Conservation (phyloP, 2,329 filamentous ascomycete genomes). For the Alternaria gansuensis region DNA sequence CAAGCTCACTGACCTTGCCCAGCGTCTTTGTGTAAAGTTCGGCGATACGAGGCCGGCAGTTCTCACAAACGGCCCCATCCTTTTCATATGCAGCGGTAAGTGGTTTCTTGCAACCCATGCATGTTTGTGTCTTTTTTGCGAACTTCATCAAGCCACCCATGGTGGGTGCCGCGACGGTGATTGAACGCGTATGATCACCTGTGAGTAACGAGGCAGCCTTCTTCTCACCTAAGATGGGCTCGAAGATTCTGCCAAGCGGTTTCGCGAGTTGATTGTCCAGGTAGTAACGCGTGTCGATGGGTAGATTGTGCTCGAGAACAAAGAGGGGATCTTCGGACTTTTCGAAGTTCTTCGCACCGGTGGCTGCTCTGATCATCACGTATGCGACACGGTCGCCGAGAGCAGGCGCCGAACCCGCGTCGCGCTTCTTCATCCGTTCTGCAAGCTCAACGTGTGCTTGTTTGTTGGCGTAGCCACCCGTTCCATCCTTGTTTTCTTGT, state of each 20-base stretch:
- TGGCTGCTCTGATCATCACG: constrained; percentile 92
- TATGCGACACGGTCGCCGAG: constrained; percentile 97
- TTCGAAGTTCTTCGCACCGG: constrained; percentile 93
- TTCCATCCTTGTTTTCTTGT: constrained; percentile 47
- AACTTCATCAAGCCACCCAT: constrained; percentile 98
- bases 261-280: constrained; percentile 98
- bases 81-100: constrained; percentile 80
- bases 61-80: constrained; percentile 84
- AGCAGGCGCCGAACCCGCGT: constrained; percentile 89
- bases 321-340: constrained; percentile 97
- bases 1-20: constrained; percentile 86
- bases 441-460: constrained; percentile 97
- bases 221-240: constrained; percentile 94
- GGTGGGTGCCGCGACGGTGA: constrained; percentile 89
- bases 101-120: constrained; percentile 99
- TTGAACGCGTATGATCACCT: constrained; percentile 93
- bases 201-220: constrained; percentile 86
- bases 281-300: constrained; percentile 98
- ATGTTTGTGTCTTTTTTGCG: constrained; percentile 95
- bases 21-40: constrained; percentile 95
- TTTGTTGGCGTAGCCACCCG: constrained; percentile 77
- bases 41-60: constrained; percentile 84
- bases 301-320: constrained; percentile 96
- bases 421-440: constrained; percentile 95
- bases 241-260: constrained; percentile 92